phyloP scores from a whole-genome alignment of 1,139 yeast genomes.

The Taphrina communis region DNA sequence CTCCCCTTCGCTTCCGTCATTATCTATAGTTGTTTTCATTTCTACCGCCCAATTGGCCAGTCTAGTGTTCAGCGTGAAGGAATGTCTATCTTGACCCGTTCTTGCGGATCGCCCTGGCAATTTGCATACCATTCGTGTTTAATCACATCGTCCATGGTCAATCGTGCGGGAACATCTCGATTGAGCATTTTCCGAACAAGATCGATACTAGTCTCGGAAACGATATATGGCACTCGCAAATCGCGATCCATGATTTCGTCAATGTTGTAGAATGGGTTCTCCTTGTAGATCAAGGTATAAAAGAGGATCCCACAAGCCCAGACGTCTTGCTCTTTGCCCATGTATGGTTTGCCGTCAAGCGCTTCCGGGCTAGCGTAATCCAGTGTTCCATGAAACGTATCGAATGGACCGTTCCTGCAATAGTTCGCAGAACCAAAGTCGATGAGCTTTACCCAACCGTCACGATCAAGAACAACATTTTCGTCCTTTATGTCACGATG shows the following conservation, averaged over 20 bases:
- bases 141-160: slow-evolving; percentile 71
- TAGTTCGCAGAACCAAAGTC: slow-evolving; percentile 97
- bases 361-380: slow-evolving; percentile 99
- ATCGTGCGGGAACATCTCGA: slow-evolving; percentile 68
- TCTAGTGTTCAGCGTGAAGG: slow-evolving; percentile 14
- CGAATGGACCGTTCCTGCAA: slow-evolving; percentile 88
- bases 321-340: slow-evolving; percentile 91
- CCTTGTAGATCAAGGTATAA: slow-evolving; percentile 89
- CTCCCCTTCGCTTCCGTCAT: background rate
- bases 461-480: slow-evolving; percentile 78
- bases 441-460: slow-evolving; percentile 65
- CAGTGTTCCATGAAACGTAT: slow-evolving; percentile 94
- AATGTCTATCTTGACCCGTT: slow-evolving; percentile 23
- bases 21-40: background rate
- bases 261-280: slow-evolving; percentile 84
- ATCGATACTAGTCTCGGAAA: slow-evolving; percentile 61
- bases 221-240: slow-evolving; percentile 67
- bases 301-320: slow-evolving; percentile 95
- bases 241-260: slow-evolving; percentile 91
- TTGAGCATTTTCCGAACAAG: slow-evolving; percentile 69
- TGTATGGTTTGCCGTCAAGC: slow-evolving; percentile 81
- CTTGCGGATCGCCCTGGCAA: slow-evolving; percentile 32
- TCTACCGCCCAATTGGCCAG: background rate
- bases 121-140: slow-evolving; percentile 65
- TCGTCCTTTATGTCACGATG: slow-evolving; percentile 97